Evolutionary conservation across 139 green algal species (phyloP).

Genomic region (Chlamydomonas urium): DNA sequence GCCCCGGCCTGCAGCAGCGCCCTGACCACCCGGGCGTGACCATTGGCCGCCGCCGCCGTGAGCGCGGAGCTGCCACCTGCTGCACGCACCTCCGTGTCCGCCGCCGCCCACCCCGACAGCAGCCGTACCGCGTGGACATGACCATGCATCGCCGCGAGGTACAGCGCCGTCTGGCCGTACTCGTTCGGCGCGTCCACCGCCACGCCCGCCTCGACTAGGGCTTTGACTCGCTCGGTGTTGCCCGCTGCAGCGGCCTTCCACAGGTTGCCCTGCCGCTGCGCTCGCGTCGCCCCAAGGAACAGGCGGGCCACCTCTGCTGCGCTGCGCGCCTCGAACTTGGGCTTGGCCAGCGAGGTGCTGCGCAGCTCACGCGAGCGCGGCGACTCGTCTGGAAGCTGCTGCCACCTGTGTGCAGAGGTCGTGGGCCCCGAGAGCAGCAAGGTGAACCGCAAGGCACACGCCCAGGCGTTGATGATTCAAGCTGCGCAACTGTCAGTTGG

Average conservation of each 20-base stretch:
- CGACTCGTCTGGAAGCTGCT: too few species aligned
- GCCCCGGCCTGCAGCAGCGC: not conserved
- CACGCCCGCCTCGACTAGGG: constrained; percentile 1
- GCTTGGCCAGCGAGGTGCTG: too few species aligned
- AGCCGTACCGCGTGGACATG: not conserved
- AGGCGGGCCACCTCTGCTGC: too few species aligned
- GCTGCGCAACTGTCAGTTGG: too few species aligned
- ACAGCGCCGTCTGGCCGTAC: constrained; percentile 6
- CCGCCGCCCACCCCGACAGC: not conserved
- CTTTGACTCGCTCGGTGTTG: not conserved
- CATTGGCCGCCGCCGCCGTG: not conserved
- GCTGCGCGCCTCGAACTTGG: too few species aligned
- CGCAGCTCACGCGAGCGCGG: too few species aligned
- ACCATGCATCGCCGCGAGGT: not conserved
- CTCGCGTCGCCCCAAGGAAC: too few species aligned
- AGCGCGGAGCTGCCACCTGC: not conserved
- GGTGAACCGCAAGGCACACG: too few species aligned
- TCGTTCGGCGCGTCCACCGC: not conserved
- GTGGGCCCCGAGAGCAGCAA: too few species aligned
- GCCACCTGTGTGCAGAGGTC: too few species aligned
- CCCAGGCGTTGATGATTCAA: too few species aligned
- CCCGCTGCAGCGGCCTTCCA: not conserved
- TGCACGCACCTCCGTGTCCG: not conserved
- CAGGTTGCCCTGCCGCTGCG: constrained; percentile 5
- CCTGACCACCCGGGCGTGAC: not conserved